phyloP scores from a whole-genome alignment of 2,329 filamentous ascomycete species.

The Alternaria sp. region DNA sequence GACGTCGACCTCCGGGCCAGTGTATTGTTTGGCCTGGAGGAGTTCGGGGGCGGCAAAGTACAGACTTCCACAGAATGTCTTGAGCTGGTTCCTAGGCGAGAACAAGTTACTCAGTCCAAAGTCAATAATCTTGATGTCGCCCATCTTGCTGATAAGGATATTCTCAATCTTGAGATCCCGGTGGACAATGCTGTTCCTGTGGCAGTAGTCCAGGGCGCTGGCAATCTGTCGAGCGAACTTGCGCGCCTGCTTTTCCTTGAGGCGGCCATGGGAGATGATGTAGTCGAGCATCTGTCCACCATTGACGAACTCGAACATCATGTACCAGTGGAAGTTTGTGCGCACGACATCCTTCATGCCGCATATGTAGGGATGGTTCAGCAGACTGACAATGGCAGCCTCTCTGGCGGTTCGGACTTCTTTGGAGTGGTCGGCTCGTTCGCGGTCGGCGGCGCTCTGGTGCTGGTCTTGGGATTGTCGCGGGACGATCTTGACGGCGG shows the following conservation, averaged over 20 bases:
- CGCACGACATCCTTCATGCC: slow-evolving; percentile 93
- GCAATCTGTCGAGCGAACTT: slow-evolving; percentile 98
- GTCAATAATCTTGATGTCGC: slow-evolving; percentile 99
- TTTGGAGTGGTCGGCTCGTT: slow-evolving; percentile 93
- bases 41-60: slow-evolving; percentile 98
- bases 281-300: slow-evolving; percentile 99
- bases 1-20: slow-evolving; percentile 93
- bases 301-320: slow-evolving; percentile 99
- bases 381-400: slow-evolving; percentile 91
- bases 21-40: slow-evolving; percentile 91
- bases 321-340: slow-evolving; percentile 99
- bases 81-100: slow-evolving; percentile 80
- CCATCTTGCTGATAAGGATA: slow-evolving; percentile 97
- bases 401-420: slow-evolving; percentile 94
- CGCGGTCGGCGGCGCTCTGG: slow-evolving; percentile 72
- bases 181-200: slow-evolving; percentile 97
- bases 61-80: slow-evolving; percentile 96
- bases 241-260: slow-evolving; percentile 97
- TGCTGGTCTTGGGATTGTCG: slow-evolving; percentile 88
- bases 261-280: slow-evolving; percentile 95
- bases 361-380: slow-evolving; percentile 95
- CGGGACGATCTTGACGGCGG: slow-evolving; percentile 96
- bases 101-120: slow-evolving; percentile 98
- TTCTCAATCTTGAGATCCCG: slow-evolving; percentile 98
- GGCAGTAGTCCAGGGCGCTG: slow-evolving; percentile 95